Base-by-base conservation (phyloP, 73 alveolate genomes). In the Chromera velia region DNA sequence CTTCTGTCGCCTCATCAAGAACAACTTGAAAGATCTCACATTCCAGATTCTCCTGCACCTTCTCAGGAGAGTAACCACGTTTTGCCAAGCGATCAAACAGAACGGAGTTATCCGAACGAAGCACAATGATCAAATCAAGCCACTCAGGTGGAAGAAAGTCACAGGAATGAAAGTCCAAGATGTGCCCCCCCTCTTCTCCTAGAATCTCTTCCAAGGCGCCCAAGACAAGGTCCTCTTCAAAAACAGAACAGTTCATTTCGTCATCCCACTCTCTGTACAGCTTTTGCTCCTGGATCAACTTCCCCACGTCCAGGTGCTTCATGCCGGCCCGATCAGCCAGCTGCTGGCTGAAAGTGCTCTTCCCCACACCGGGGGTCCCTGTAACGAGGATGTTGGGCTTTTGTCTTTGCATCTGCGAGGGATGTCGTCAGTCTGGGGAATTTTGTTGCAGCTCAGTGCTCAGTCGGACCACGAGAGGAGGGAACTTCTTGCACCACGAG, bases 341-440 rank as follows among this genome's bases (percentile, higher is more conserved):
- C 33, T 94, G 88, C 74, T 85, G 89, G 64, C 98, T 90, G 74
- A 96, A 88, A 33, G 97, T 92, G 73, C 98, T 96, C 82, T 96
- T 96, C 9, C 99, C 99, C 24, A 91, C 97, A 22, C 99, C 99
- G 71, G 98, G 99, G 65, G 99, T 96, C 1, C 99, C 99, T 18
- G 98, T 96, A 33, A 96, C 86, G 32, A 96, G 83, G 62, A 96
- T 91, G 85, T 96, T 96, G 26, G 98, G 98, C 28, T 34, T 55
- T 62, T 66, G 33, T 24, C 33, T 26, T 34, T 79, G 73, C 89
- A 82, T 82, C 65, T 82, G 31, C 67, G n/a, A 74, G 6, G 55
- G 55, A 7, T 4, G 55, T 40, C 55, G n/a, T n/a, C n/a, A n/a
- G n/a, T n/a, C n/a, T n/a, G n/a, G n/a, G n/a, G n/a, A n/a, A n/a